Conservation (phyloP, 768 basidiomycete genomes). For the Calocera viscosa region DNA sequence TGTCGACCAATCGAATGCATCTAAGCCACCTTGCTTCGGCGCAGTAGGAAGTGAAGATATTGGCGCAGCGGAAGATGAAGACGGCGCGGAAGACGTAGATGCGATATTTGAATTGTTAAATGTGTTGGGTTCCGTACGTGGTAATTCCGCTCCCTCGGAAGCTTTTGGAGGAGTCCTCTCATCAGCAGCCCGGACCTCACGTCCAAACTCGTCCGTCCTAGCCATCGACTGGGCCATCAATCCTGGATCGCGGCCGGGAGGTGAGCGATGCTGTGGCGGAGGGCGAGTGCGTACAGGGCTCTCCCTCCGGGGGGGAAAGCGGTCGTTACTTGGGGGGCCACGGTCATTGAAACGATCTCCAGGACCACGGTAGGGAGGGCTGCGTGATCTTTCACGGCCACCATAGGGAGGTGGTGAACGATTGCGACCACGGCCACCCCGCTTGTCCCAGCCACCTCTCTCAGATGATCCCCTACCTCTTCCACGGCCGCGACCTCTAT, state of each 20-base stretch:
- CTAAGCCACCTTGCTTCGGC: conserved; percentile 35
- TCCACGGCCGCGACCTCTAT: conserved; percentile 25
- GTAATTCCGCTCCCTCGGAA: background rate
- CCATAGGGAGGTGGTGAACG: background rate
- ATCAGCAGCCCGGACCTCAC: conserved; percentile 49
- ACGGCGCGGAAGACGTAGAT: background rate
- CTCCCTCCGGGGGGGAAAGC: background rate
- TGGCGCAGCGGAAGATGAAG: background rate
- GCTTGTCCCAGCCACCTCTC: background rate
- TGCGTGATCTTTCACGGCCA: background rate
- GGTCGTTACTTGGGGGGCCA: background rate
- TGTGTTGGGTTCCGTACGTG: background rate
- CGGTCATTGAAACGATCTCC: background rate
- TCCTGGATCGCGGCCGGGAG: background rate
- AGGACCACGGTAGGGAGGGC: background rate
- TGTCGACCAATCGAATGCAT: conserved; percentile 52
- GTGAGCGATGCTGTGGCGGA: background rate
- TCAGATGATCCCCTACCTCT: background rate
- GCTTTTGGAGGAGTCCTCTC: background rate
- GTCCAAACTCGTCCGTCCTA: conserved; percentile 78
- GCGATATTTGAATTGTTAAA: background rate
- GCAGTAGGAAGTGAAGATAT: background rate
- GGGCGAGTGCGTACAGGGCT: background rate
- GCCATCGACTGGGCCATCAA: conserved; percentile 11
- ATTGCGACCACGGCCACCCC: background rate